A percentile compares a stretch with the other conserved stretches of the same genome.
Evolutionary conservation across 1,139 yeast species (phyloP).

Genomic region (Taphrina deformans): DNA sequence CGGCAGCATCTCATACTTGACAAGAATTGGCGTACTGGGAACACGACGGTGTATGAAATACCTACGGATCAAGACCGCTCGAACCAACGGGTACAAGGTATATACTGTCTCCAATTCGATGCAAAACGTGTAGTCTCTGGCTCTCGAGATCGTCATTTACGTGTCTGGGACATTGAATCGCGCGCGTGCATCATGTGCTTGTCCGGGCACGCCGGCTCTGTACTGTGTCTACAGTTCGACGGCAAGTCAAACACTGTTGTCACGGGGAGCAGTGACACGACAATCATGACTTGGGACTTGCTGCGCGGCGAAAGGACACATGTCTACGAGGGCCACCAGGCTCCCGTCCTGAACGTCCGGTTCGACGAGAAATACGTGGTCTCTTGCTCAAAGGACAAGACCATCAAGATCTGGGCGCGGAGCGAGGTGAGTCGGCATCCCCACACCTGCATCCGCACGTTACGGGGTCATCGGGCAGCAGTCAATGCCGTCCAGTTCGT

Average conservation of each 20-base stretch:
- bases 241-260: conserved; percentile 35
- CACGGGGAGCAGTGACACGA: conserved; percentile 44
- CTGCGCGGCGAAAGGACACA: conserved; percentile 61
- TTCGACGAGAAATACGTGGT: conserved; percentile 34
- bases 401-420: conserved; percentile 36
- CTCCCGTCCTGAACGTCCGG: conserved; percentile 34
- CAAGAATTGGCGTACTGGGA: conserved; percentile 36
- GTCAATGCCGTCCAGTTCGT: conserved; percentile 37
- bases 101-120: conserved; percentile 39
- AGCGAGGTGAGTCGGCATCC: not conserved
- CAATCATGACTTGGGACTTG: conserved; percentile 51
- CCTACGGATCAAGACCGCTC: conserved; percentile 19
- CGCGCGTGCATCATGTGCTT: conserved; percentile 25
- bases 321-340: conserved; percentile 64
- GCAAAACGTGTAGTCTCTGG: conserved; percentile 39
- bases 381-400: conserved; percentile 37
- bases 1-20: conserved; percentile 33
- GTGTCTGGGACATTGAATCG: conserved; percentile 36
- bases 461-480: conserved; percentile 37
- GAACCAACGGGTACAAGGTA: conserved; percentile 31
- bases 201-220: conserved; percentile 36
- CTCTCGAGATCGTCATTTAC: conserved; percentile 31
- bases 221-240: conserved; percentile 36
- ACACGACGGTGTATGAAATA: conserved; percentile 21
- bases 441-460: conserved; percentile 28